Conservation (phyloP, 768 basidiomycete genomes). For the Mycena vulgaris region DNA sequence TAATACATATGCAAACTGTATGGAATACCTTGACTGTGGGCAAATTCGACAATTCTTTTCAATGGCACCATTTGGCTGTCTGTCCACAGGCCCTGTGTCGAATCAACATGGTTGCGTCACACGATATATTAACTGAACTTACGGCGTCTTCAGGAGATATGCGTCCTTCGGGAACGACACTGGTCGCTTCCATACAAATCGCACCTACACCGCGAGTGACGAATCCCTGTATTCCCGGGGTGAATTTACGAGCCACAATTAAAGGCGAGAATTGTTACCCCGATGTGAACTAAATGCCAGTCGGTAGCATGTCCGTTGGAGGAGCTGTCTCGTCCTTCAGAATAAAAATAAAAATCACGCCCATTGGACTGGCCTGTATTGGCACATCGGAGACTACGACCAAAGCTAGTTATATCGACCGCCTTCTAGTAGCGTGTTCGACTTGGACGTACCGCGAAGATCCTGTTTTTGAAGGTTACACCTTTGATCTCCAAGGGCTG, state of each 20-base stretch:
- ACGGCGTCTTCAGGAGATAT: constrained; percentile 85
- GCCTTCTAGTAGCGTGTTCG: neutral
- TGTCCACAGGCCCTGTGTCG: constrained; percentile 74
- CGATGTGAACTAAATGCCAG: constrained; percentile 88
- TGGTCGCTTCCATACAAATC: constrained; percentile 82
- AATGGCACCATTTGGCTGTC: constrained; percentile 83
- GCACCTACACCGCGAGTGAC: constrained; percentile 81
- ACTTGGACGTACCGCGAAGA: constrained; percentile 68
- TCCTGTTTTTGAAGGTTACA: constrained; percentile 80
- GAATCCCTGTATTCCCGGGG: constrained; percentile 57
- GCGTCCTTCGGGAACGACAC: constrained; percentile 81
- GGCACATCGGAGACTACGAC: constrained; percentile 84
- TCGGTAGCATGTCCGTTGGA: constrained; percentile 80
- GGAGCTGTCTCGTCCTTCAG: constrained; percentile 14
- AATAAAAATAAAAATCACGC: neutral
- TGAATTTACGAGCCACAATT: neutral
- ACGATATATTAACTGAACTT: constrained; percentile 24
- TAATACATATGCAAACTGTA: too few relatives aligned
- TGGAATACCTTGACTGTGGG: too few relatives aligned
- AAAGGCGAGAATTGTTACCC: constrained; percentile 54
- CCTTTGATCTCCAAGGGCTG: constrained; percentile 73
- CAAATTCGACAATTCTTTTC: constrained; percentile 81
- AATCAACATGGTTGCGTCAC: neutral
- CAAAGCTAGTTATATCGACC: neutral
- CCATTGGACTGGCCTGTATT: constrained; percentile 75